Evolutionary conservation across 768 basidiomycete species (phyloP).

Genomic region (Xerocomellus intermedius): DNA sequence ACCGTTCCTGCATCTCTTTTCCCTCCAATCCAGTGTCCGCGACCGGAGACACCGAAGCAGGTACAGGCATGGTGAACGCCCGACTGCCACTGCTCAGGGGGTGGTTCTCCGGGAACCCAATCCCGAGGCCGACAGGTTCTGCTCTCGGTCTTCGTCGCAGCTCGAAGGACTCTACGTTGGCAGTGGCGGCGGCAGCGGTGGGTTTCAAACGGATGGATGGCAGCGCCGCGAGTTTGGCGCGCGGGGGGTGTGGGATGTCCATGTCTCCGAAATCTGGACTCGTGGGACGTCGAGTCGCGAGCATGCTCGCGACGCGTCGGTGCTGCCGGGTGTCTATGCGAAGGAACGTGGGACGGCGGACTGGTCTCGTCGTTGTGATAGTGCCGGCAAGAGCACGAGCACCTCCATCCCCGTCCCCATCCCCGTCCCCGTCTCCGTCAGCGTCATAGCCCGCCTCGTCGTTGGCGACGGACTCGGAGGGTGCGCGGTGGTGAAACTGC

Average conservation of each 20-base stretch:
- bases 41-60: neutral
- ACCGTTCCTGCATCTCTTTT: neutral
- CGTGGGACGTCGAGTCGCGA: constrained; percentile 11
- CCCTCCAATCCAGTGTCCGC: neutral
- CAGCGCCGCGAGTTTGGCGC: neutral
- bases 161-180: constrained; percentile 8
- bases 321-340: constrained; percentile 28
- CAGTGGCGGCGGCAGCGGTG: too few relatives aligned
- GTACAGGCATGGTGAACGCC: constrained; percentile 18
- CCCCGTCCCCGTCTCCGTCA: constrained; percentile 16
- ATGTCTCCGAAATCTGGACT: neutral
- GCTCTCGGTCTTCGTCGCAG: constrained; percentile 10
- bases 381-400: neutral
- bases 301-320: constrained; percentile 26
- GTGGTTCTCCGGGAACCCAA: constrained; percentile 28
- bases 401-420: neutral
- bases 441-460: constrained; percentile 30
- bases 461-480: neutral
- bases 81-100: constrained; percentile 16
- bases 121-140: constrained; percentile 25
- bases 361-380: neutral
- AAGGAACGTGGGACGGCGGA: constrained; percentile 15
- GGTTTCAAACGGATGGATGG: neutral
- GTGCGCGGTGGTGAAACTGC: neutral
- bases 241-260: neutral